Evolutionary conservation across 208 protist species (phyloP).

Genomic region (Leishmania arabica): DNA sequence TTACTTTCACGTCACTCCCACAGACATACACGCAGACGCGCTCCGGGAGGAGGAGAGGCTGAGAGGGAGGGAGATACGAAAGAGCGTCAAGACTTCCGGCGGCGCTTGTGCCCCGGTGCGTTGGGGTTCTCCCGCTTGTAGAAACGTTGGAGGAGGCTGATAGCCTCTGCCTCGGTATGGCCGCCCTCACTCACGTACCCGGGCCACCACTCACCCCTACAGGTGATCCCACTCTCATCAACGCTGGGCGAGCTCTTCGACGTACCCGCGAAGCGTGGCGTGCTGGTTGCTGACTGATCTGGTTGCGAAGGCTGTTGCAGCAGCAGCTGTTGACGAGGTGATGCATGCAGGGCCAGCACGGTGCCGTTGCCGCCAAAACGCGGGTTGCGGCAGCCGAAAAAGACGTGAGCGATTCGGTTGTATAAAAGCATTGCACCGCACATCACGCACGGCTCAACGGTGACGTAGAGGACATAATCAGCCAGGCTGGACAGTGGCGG

Average conservation of each 20-base stretch:
- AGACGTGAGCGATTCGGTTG: constrained; percentile 72
- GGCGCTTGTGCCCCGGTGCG: constrained; percentile 74
- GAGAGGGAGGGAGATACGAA: neutral
- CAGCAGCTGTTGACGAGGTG: neutral
- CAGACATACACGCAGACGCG: neutral
- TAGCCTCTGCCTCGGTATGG: constrained; percentile 54
- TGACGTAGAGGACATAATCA: constrained; percentile 92
- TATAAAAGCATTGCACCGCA: constrained; percentile 91
- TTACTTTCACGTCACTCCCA: neutral
- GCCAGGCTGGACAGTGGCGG: constrained; percentile 25
- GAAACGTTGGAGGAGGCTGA: constrained; percentile 79
- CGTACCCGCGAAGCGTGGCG: neutral
- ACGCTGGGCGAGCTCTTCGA: neutral
- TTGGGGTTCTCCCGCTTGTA: constrained; percentile 81
- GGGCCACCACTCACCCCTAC: constrained; percentile 9
- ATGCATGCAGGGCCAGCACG: constrained; percentile 70
- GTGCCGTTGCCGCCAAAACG: constrained; percentile 96
- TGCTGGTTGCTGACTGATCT: neutral
- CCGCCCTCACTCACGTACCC: constrained; percentile 76
- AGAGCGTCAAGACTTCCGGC: constrained; percentile 36
- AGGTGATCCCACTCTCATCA: neutral
- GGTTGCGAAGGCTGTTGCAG: neutral
- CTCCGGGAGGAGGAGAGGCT: neutral
- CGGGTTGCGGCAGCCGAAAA: constrained; percentile 93
- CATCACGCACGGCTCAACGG: constrained; percentile 96